These are phyloP conservation scores for Periconia digitata DNA, from an alignment of 2,329 filamentous ascomycete species.

Conservation along the genomic window DNA sequence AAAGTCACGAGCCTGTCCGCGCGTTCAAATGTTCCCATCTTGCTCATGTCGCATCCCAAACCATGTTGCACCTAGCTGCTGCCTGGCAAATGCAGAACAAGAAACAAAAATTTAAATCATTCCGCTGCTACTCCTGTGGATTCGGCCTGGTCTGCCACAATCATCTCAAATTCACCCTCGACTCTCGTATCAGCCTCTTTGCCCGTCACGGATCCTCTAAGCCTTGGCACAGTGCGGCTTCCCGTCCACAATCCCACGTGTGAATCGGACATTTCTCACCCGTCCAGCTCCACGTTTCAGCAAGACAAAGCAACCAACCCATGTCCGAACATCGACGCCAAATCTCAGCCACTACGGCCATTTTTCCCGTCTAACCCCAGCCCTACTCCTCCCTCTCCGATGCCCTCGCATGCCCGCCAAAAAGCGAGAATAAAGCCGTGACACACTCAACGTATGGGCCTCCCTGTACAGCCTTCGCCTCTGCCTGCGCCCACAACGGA, in stretches of 20 bases:
- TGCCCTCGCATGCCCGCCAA: neutral
- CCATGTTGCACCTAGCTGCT: too few species aligned
- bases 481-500: constrained; percentile 32
- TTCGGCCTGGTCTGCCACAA: too few species aligned
- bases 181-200: too few species aligned
- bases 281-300: constrained; percentile 11
- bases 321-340: constrained; percentile 15
- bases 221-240: neutral
- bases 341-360: constrained; percentile 4
- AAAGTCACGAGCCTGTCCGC: too few species aligned
- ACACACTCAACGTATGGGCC: constrained; percentile 32
- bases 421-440: constrained; percentile 17
- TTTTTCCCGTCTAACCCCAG: constrained; percentile 13
- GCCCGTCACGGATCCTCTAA: too few species aligned
- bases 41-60: too few species aligned
- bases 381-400: neutral
- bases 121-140: too few species aligned
- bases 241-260: constrained; percentile 17
- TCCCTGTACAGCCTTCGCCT: constrained; percentile 27
- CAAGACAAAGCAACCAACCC: constrained; percentile 20
- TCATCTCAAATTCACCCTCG: too few species aligned
- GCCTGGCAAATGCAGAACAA: too few species aligned
- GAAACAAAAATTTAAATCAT: too few species aligned
- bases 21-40: too few species aligned
- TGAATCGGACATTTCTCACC: constrained; percentile 20